Base-by-base conservation (phyloP, 1,284 basidiomycete genomes). In the Amylostereum chailletii region DNA sequence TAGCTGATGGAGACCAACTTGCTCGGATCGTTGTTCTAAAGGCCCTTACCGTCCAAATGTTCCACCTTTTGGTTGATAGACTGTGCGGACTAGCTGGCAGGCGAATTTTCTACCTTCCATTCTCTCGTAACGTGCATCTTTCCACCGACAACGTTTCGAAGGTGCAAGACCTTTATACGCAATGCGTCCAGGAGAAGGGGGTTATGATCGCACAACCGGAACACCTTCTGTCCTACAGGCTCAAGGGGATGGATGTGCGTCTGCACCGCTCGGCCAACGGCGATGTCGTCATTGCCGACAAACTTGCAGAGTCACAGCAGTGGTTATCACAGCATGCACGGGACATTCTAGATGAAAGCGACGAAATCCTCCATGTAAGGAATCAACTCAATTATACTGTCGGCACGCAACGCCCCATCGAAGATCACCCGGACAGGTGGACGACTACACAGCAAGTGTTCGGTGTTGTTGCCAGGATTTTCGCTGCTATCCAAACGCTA, bases 261-360 rank as follows among this genome's bases (percentile, higher is more conserved):
- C 19, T 19, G 19, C 19, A 19, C 19, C 19, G 19, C 33, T 42
- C 26, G 5, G 0, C 3, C 29, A 45, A 19, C 19, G 19, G 19
- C 19, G 19, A 19, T 19, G 19, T 19, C 19, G 19, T 19, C 19
- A 19, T 19, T 3, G 32, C 33, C 34, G 54, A 51, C 29, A 48
- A 37, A 31, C 49, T 50, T 41, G 42, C 42, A 27, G 6, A 9
- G 6, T 27, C 42, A 27, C 65, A 71, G 37, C 51, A 45, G 11
- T 75, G 72, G 72, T 54, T 77, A 1, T 48, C 61, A 33, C 46
- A 50, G 1, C 46, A 54, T 41, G 58, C 65, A 7, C 63, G 74
- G 26, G 76, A 79, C 45, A 62, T 79, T 30, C 54, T 78, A 3
- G 77, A 79, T 43, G 76, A 78, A 54, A 76, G 76, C 53, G 76